Conservation (phyloP, 306 rosid genomes). For the Gastrolobium villosum region DNA sequence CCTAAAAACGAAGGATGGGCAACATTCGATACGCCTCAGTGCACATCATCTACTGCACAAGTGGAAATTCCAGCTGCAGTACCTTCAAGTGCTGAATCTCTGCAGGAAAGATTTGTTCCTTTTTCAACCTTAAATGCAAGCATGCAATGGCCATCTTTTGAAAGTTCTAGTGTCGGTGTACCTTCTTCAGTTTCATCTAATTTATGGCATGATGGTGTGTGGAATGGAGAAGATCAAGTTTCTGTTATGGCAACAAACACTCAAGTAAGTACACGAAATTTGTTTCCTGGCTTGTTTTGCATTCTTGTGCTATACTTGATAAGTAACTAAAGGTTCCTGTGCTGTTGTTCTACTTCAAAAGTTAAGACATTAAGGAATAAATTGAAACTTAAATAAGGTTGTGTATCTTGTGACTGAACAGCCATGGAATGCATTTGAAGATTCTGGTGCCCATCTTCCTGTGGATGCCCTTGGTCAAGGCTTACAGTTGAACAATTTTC, state of each 20-base stretch:
- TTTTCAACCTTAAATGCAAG: slow-evolving; percentile 59
- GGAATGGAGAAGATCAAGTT: slow-evolving; percentile 50
- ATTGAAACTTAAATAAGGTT: slow-evolving; percentile 42
- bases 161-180: slow-evolving; percentile 41
- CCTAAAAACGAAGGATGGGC: slow-evolving; percentile 89
- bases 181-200: slow-evolving; percentile 55
- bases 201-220: slow-evolving; percentile 60
- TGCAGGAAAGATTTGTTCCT: slow-evolving; percentile 58
- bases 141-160: slow-evolving; percentile 66
- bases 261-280: slow-evolving; percentile 58
- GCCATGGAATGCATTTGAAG: slow-evolving; percentile 90
- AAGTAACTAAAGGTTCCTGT: background rate
- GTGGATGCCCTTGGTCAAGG: slow-evolving; percentile 52
- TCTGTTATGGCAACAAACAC: slow-evolving; percentile 48
- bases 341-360: slow-evolving; percentile 1
- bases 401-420: slow-evolving; percentile 53
- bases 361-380: slow-evolving; percentile 17
- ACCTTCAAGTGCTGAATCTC: slow-evolving; percentile 51
- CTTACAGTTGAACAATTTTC: slow-evolving; percentile 48
- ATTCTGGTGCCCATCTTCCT: slow-evolving; percentile 54
- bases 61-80: slow-evolving; percentile 47
- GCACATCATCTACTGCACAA: slow-evolving; percentile 50
- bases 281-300: slow-evolving; percentile 20
- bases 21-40: slow-evolving; percentile 73
- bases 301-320: slow-evolving; percentile 23